These are phyloP conservation scores for Penicillium digitatum DNA, from an alignment of 2,329 filamentous ascomycete genomes.

Conservation along the genomic window DNA sequence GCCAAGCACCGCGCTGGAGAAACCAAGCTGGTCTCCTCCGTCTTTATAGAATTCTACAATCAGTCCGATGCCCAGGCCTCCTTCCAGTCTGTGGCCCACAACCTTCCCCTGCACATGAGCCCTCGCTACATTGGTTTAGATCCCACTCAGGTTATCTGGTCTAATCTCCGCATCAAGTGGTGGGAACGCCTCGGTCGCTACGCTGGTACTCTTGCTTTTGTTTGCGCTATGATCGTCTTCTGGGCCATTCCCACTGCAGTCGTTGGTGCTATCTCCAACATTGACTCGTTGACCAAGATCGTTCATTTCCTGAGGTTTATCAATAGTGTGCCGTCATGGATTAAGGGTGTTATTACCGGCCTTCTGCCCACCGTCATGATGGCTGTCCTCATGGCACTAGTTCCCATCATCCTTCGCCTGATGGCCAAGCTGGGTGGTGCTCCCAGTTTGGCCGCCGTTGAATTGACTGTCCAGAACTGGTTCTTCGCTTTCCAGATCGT, in stretches of 20 bases:
- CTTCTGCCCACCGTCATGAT: conserved; percentile 76
- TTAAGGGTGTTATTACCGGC: conserved; percentile 79
- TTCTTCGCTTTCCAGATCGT: conserved; percentile 73
- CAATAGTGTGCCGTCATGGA: conserved; percentile 61
- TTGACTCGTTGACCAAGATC: conserved; percentile 61
- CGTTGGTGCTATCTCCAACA: conserved; percentile 82
- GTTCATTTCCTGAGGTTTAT: conserved; percentile 72
- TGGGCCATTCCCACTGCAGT: conserved; percentile 74
- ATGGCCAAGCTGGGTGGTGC: conserved; percentile 77
- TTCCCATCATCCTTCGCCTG: conserved; percentile 73
- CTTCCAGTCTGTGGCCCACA: conserved; percentile 81
- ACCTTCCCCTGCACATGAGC: conserved; percentile 80
- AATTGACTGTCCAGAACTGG: conserved; percentile 83
- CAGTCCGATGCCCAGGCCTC: conserved; percentile 82
- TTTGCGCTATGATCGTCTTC: conserved; percentile 77
- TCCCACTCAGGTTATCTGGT: conserved; percentile 82
- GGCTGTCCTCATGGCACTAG: conserved; percentile 77
- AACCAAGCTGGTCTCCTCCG: conserved; percentile 64
- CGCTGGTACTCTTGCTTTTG: conserved; percentile 65
- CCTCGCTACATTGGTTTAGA: conserved; percentile 79
- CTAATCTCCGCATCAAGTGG: conserved; percentile 76
- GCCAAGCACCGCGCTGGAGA: conserved; percentile 62
- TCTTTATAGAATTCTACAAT: conserved; percentile 84
- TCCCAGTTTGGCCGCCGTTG: conserved; percentile 72
- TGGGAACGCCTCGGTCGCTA: conserved; percentile 76